Evolutionary conservation across 2,329 filamentous ascomycete genomes (phyloP).

Genomic region (Colletotrichum simmondsii): DNA sequence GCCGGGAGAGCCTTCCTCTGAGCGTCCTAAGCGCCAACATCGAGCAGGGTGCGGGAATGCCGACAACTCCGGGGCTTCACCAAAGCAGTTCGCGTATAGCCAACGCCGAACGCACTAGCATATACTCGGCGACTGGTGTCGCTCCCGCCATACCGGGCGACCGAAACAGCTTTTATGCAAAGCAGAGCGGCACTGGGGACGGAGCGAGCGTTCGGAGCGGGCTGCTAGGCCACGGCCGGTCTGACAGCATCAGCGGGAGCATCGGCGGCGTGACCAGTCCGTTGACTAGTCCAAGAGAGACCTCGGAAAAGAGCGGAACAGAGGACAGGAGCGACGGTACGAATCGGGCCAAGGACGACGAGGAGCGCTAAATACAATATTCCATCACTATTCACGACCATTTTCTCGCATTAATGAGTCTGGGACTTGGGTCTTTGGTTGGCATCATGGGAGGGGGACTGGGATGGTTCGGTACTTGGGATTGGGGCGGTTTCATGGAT

Average conservation of each 20-base stretch:
- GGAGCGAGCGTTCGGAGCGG: constrained; percentile 84
- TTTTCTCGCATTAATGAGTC: constrained; percentile 20
- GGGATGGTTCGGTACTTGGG: neutral
- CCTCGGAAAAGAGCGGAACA: constrained; percentile 37
- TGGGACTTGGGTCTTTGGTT: neutral
- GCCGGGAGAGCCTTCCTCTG: constrained; percentile 81
- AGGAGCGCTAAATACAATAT: constrained; percentile 14
- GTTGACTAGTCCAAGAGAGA: constrained; percentile 67
- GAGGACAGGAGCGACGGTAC: constrained; percentile 47
- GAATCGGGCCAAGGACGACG: constrained; percentile 44
- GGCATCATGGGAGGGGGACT: constrained; percentile 15
- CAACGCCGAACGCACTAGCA: constrained; percentile 74
- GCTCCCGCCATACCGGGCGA: constrained; percentile 77
- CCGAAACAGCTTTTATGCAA: constrained; percentile 83
- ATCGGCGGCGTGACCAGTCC: constrained; percentile 72
- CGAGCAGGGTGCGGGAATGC: constrained; percentile 56
- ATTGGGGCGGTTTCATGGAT: constrained; percentile 16
- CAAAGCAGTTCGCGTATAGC: constrained; percentile 51
- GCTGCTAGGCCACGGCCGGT: constrained; percentile 78
- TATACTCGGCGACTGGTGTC: constrained; percentile 82
- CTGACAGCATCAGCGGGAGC: constrained; percentile 85
- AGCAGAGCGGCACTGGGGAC: constrained; percentile 68
- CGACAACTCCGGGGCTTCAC: constrained; percentile 63
- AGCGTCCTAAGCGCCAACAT: constrained; percentile 81
- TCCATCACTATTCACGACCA: constrained; percentile 5